phyloP scores from a whole-genome alignment of 352 stramenopile genomes.

The Phytopythium helicoides region DNA sequence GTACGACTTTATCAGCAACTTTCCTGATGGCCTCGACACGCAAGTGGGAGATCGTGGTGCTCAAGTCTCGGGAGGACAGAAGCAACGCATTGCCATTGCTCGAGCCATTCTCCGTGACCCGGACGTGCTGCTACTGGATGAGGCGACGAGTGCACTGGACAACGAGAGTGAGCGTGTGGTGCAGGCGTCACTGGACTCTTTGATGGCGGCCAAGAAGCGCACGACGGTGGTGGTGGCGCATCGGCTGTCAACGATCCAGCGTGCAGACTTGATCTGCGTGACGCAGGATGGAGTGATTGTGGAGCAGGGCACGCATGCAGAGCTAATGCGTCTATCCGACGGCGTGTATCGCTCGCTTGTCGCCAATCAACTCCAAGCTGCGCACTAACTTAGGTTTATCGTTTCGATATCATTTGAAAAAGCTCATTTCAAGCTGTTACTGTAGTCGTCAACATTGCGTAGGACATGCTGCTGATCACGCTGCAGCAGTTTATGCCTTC shows the following conservation, averaged over 20 bases:
- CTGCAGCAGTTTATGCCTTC: neutral
- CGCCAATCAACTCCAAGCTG: slow-evolving; percentile 25
- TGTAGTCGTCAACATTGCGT: too few relatives aligned
- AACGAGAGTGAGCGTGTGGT: slow-evolving; percentile 15
- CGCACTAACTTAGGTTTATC: slow-evolving; percentile 10
- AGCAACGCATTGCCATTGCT: slow-evolving; percentile 88
- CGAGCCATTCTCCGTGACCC: slow-evolving; percentile 83
- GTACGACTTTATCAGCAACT: slow-evolving; percentile 78
- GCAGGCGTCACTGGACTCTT: slow-evolving; percentile 26
- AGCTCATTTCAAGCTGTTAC: neutral
- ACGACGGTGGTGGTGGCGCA: slow-evolving; percentile 85
- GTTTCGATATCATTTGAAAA: too few relatives aligned
- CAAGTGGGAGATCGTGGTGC: slow-evolving; percentile 80
- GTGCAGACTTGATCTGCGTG: slow-evolving; percentile 60
- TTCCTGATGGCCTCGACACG: slow-evolving; percentile 53
- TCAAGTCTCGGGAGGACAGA: slow-evolving; percentile 88
- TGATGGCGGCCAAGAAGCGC: slow-evolving; percentile 30
- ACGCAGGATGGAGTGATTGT: slow-evolving; percentile 71
- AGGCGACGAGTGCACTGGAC: neutral
- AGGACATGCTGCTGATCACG: too few relatives aligned
- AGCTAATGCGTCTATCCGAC: slow-evolving; percentile 29
- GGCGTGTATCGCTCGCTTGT: slow-evolving; percentile 39
- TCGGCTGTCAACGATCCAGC: slow-evolving; percentile 83
- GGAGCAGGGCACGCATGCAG: slow-evolving; percentile 86
- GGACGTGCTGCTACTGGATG: slow-evolving; percentile 53